These are phyloP conservation scores for Colletotrichum graminicola DNA, from an alignment of 2,329 filamentous ascomycete species.

Conservation along the genomic window DNA sequence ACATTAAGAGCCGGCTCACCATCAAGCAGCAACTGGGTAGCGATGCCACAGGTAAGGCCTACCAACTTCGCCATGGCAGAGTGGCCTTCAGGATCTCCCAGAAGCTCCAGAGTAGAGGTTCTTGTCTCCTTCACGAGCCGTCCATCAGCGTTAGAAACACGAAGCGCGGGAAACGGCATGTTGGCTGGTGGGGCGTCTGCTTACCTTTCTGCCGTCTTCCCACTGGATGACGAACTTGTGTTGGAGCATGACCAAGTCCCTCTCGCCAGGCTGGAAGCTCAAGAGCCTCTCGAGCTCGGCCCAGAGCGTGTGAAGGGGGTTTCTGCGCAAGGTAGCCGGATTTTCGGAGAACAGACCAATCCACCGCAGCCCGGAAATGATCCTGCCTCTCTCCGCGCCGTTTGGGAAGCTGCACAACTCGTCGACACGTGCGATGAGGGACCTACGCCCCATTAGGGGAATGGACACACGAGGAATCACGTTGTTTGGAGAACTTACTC, in stretches of 20 bases:
- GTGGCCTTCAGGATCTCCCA: conserved; percentile 75
- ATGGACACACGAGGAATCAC: no score
- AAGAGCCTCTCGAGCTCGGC: conserved; percentile 46
- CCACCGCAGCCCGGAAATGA: no score
- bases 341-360: no score
- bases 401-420: no score
- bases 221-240: conserved; percentile 69
- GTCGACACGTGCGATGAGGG: no score
- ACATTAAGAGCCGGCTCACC: conserved; percentile 72
- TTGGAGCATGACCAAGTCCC: conserved; percentile 65
- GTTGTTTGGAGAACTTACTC: no score
- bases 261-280: conserved; percentile 75
- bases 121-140: conserved; percentile 54
- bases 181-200: neutral
- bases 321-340: no score
- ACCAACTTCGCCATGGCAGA: conserved; percentile 77
- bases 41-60: conserved; percentile 75
- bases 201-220: conserved; percentile 66
- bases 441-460: no score
- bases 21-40: conserved; percentile 82
- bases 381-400: no score
- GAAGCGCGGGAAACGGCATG: rapidly evolving
- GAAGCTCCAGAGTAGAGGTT: conserved; percentile 74
- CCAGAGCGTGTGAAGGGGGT: no score
- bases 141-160: neutral